Evolutionary conservation across 768 basidiomycete species (phyloP).

Genomic region (Rhodotorula taiwanensis): DNA sequence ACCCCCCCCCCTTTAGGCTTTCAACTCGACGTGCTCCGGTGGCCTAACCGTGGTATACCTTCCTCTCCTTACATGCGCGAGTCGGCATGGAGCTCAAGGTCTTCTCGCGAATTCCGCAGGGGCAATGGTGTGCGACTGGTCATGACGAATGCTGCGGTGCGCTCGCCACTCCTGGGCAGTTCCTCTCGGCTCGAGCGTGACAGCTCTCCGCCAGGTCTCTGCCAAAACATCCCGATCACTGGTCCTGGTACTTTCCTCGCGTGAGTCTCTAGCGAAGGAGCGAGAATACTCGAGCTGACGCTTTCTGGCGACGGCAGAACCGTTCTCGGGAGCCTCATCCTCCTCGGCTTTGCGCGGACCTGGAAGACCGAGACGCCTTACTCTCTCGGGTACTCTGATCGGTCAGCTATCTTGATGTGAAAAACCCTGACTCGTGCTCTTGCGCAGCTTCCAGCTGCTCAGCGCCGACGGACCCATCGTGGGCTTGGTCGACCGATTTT

Average conservation of each 20-base stretch:
- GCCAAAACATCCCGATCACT: slow-evolving; percentile 7
- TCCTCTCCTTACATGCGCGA: too few species aligned
- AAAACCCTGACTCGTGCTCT: too few species aligned
- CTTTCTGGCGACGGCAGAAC: background rate
- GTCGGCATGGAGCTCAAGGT: too few species aligned
- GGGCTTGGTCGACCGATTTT: background rate
- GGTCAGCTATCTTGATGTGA: too few species aligned
- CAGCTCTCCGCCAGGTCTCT: background rate
- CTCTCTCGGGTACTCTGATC: background rate
- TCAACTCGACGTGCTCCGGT: slow-evolving; percentile 2
- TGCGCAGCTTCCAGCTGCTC: slow-evolving; percentile 7
- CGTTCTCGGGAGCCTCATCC: slow-evolving; percentile 1
- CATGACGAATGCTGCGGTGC: background rate
- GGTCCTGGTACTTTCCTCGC: slow-evolving; percentile 14
- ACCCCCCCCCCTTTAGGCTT: background rate
- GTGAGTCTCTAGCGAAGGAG: background rate
- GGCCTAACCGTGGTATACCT: background rate
- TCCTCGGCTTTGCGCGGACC: slow-evolving; percentile 1
- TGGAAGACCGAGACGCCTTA: slow-evolving; percentile 14
- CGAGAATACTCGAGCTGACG: too few species aligned
- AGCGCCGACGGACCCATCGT: background rate
- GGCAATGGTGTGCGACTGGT: background rate
- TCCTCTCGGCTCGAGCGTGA: background rate
- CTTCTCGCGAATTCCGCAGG: background rate
- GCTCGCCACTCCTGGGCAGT: background rate